Conservation (phyloP, 2,329 filamentous ascomycete genomes). For the Coniochaeta sp. region DNA sequence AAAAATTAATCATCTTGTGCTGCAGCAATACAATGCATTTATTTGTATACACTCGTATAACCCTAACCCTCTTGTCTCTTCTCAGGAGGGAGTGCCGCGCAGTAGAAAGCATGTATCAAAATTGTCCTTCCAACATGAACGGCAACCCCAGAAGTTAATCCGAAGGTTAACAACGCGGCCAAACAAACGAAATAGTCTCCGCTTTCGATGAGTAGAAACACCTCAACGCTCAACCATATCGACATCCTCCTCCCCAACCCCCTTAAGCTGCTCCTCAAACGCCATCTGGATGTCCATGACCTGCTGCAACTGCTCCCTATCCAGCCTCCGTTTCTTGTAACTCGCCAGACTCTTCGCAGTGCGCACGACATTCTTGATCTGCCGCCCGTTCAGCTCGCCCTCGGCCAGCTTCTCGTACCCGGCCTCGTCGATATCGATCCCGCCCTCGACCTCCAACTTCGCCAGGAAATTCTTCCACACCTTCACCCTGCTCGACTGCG, state of each 20-base stretch:
- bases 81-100: too few species aligned
- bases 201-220: too few species aligned
- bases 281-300: slow-evolving; percentile 22
- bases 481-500: slow-evolving; percentile 4
- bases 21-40: too few species aligned
- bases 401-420: slow-evolving; percentile 13
- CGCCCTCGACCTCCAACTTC: slow-evolving; percentile 9
- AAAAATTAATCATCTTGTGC: too few species aligned
- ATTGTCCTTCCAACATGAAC: too few species aligned
- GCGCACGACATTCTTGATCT: slow-evolving; percentile 21
- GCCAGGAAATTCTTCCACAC: slow-evolving; percentile 14
- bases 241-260: slow-evolving; percentile 2
- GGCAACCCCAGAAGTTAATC: too few species aligned
- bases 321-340: slow-evolving; percentile 19
- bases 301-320: slow-evolving; percentile 19
- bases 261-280: slow-evolving; percentile 21
- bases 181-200: too few species aligned
- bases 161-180: too few species aligned
- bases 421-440: slow-evolving; percentile 15
- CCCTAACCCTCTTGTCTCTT: too few species aligned
- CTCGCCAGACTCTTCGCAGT: slow-evolving; percentile 24
- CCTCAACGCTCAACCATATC: slow-evolving; percentile 7
- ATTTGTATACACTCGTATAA: too few species aligned
- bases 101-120: too few species aligned
- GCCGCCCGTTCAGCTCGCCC: slow-evolving; percentile 17